A percentile compares a stretch with the other conserved stretches of the same genome.
Conservation (phyloP, 2,329 filamentous ascomycete genomes). For the Ophiostoma sp. region DNA sequence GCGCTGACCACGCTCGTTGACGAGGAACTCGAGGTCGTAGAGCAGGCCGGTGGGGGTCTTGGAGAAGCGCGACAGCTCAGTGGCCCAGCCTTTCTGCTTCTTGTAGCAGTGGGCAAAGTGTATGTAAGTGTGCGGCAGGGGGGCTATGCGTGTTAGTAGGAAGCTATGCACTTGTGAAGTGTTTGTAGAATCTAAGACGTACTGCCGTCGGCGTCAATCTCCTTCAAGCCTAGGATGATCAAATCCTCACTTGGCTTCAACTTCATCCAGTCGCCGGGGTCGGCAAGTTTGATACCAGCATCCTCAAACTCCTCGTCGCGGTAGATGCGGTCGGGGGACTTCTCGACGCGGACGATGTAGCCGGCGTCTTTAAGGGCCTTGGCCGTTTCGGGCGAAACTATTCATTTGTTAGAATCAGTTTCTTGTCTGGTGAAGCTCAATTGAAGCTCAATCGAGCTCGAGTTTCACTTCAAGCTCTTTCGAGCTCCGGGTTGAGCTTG, state of each 20-base stretch:
- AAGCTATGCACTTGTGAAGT: neutral
- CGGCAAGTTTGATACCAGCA: constrained; percentile 59
- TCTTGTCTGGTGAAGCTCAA: neutral
- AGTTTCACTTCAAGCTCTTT: too few species aligned
- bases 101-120: constrained; percentile 68
- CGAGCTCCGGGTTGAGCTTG: neutral
- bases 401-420: neutral
- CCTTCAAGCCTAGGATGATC: constrained; percentile 71
- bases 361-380: constrained; percentile 61
- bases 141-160: constrained; percentile 34
- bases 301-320: constrained; percentile 56
- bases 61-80: constrained; percentile 72
- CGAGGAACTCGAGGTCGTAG: constrained; percentile 83
- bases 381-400: constrained; percentile 27
- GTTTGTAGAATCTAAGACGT: neutral
- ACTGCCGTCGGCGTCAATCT: constrained; percentile 62
- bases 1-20: constrained; percentile 59
- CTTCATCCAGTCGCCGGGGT: constrained; percentile 61
- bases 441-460: neutral
- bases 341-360: constrained; percentile 63
- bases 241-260: constrained; percentile 54
- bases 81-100: constrained; percentile 71
- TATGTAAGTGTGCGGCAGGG: constrained; percentile 66
- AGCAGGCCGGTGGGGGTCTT: constrained; percentile 65
- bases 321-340: constrained; percentile 60